Conservation (phyloP, 352 stramenopile species). For the Saprolegnia parasitica region DNA sequence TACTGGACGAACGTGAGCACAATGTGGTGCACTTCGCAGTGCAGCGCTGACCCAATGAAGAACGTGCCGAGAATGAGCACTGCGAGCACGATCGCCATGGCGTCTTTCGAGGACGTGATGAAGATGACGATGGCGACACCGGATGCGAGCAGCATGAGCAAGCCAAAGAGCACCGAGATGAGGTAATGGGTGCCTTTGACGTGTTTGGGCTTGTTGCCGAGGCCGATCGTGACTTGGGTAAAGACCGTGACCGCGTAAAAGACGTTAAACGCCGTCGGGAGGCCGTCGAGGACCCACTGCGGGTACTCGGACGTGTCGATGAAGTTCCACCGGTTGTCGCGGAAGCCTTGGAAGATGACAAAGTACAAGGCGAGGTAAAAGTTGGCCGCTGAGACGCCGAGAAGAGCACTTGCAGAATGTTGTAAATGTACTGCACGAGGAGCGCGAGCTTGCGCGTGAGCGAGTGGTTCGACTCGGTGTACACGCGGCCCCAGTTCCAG, state of each 20-base stretch:
- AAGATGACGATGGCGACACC: conserved; percentile 70
- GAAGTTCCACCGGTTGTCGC: conserved; percentile 76
- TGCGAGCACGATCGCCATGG: conserved; percentile 51
- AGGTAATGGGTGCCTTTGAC: conserved; percentile 85
- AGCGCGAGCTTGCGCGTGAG: conserved; percentile 61
- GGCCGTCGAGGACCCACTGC: conserved; percentile 48
- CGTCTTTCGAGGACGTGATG: conserved; percentile 48
- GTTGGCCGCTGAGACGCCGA: conserved; percentile 70
- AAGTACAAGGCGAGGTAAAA: conserved; percentile 82
- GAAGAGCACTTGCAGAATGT: conserved; percentile 65
- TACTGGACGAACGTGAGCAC: conserved; percentile 85
- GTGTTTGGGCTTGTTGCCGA: conserved; percentile 85
- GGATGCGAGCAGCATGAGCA: conserved; percentile 72
- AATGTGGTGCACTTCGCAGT: conserved; percentile 79
- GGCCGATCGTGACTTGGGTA: conserved; percentile 80
- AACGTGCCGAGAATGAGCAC: conserved; percentile 72
- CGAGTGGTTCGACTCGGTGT: conserved; percentile 77
- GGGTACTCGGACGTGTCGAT: conserved; percentile 70
- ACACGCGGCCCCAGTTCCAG: conserved; percentile 79
- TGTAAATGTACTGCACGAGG: conserved; percentile 73
- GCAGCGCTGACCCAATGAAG: conserved; percentile 73
- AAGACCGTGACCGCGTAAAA: conserved; percentile 71
- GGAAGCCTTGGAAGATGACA: conserved; percentile 86
- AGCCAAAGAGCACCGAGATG: conserved; percentile 57
- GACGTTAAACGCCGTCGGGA: conserved; percentile 77